Base-by-base conservation (phyloP, 1,284 basidiomycete species). In the Stereum hirsutum region DNA sequence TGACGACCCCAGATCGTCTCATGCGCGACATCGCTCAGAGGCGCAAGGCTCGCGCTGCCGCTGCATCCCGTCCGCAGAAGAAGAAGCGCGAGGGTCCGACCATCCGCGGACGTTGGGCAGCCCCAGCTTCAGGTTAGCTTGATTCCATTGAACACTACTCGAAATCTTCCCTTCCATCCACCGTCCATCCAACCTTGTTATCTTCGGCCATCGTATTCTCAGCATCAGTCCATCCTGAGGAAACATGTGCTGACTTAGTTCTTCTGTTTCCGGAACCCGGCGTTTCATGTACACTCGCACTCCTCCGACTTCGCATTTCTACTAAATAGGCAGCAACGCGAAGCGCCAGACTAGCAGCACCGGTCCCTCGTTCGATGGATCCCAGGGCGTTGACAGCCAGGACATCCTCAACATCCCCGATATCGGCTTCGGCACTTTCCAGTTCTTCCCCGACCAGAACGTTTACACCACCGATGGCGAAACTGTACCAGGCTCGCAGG, bases 381-480 rank as follows among this genome's bases (percentile, higher is more conserved):
- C 71, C 8, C 61, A 63, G 26, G 80, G 81, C 35, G 77, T 84
- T n/a, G 81, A 84, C 54, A 74, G 71, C 44, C 70, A 79, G 51
- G 81, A 84, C 50, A 78, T 84, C 43, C 50, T 69, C 44, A 73
- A 65, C 52, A 75, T 76, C 46, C 73, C 74, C 0, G 21, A 69
- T 12, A 73, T 83, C 48, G 70, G 68, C 17, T 81, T 78, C 49
- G 62, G 68, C 28, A 65, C 74, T 19, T 79, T 80, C 66, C 76
- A 74, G 48, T 51, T 81, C 14, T 81, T 83, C 66, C 81, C 81
- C 17, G 79, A 84, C 54, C 80, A 83, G 57, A 67, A 73, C 47
- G 56, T 54, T 26, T 81, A 80, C 50, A 66, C 66, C 69, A 20
- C 58, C 72, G 15, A 24, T 12, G 20, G 32, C 8, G 19, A 26